A percentile compares a stretch with the other conserved stretches of the same genome.
These are phyloP conservation scores for Rhizophagus sp. DNA, from an alignment of 192 early-diverging fungal genomes.

Conservation along the genomic window DNA sequence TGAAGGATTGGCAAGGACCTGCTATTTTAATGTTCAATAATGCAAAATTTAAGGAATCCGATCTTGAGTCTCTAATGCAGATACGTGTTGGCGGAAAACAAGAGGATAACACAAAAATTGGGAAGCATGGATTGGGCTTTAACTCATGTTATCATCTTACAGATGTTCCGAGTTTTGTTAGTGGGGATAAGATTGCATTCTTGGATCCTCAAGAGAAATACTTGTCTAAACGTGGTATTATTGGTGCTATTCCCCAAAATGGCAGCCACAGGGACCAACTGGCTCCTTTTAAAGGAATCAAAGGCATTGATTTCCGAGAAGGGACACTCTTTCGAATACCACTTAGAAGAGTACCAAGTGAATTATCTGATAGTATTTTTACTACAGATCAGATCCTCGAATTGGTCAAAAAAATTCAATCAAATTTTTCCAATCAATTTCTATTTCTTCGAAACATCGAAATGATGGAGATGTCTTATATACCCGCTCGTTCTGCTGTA, in stretches of 20 bases:
- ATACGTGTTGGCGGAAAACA: slow-evolving; percentile 33
- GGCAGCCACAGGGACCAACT: slow-evolving; percentile 26
- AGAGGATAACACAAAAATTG: background rate
- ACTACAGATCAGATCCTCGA: background rate
- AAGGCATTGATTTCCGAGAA: slow-evolving; percentile 19
- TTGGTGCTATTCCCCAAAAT: background rate
- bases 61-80: slow-evolving; percentile 25
- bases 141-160: slow-evolving; percentile 33
- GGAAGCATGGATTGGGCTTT: slow-evolving; percentile 26
- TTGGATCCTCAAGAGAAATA: slow-evolving; percentile 31
- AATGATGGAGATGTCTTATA: background rate
- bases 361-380: slow-evolving; percentile 5
- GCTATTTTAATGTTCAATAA: slow-evolving; percentile 34
- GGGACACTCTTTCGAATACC: slow-evolving; percentile 37
- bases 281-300: slow-evolving; percentile 18
- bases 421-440: background rate
- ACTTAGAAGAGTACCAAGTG: slow-evolving; percentile 13
- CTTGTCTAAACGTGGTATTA: background rate
- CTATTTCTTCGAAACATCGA: slow-evolving; percentile 25
- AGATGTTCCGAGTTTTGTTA: slow-evolving; percentile 32
- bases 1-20: slow-evolving; percentile 37
- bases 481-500: background rate
- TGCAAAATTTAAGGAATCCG: slow-evolving; percentile 16
- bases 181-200: slow-evolving; percentile 24
- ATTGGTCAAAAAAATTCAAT: background rate